phyloP scores from a whole-genome alignment of 2,329 filamentous ascomycete species.

The Clarireedia hainanense region DNA sequence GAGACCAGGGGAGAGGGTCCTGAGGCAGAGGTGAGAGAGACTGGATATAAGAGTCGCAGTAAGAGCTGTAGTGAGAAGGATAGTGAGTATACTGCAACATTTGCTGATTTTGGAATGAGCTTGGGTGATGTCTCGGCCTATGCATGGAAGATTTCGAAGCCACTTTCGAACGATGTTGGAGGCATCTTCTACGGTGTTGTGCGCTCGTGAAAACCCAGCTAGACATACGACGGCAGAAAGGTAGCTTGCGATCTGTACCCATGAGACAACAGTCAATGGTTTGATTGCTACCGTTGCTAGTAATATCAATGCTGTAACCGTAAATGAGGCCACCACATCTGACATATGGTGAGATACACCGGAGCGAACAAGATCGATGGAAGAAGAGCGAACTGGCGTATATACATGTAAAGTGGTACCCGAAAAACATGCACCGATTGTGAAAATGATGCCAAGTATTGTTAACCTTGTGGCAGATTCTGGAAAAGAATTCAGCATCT shows the following conservation, averaged over 20 bases:
- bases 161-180: neutral
- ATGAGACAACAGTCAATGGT: slow-evolving; percentile 16
- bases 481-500: neutral
- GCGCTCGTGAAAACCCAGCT: neutral
- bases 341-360: slow-evolving; percentile 4
- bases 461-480: neutral
- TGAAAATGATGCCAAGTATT: neutral
- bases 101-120: too few relatives aligned
- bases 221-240: slow-evolving; percentile 1
- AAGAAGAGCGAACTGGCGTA: slow-evolving; percentile 17
- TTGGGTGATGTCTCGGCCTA: neutral
- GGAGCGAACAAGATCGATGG: slow-evolving; percentile 8
- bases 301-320: slow-evolving; percentile 13
- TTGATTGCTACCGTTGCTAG: slow-evolving; percentile 12
- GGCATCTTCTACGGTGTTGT: neutral
- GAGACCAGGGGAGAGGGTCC: neutral
- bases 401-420: slow-evolving; percentile 18
- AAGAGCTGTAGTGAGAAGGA: too few relatives aligned
- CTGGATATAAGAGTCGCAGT: too few relatives aligned
- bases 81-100: too few relatives aligned
- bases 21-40: neutral
- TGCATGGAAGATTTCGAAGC: slow-evolving; percentile 6
- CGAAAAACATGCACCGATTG: slow-evolving; percentile 14
- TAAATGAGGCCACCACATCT: slow-evolving; percentile 11
- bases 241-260: slow-evolving; percentile 16